Evolutionary conservation across 2,329 filamentous ascomycete species (phyloP).

Genomic region (Colletotrichum somersetense): DNA sequence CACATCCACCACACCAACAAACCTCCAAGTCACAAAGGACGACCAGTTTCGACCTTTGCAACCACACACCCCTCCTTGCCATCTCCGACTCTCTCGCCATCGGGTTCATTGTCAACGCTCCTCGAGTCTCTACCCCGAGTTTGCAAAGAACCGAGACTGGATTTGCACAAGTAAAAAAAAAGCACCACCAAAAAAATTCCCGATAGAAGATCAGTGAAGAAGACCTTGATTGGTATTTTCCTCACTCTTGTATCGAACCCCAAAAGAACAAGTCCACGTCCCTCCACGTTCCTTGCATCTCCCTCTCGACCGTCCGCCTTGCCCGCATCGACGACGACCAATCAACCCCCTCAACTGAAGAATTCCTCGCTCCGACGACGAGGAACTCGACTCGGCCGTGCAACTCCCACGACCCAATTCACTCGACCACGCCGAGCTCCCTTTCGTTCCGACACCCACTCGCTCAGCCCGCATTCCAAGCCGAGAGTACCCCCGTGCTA

Average conservation of each 20-base stretch:
- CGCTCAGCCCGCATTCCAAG: slow-evolving; percentile 41
- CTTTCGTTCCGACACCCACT: slow-evolving; percentile 49
- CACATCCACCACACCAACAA: slow-evolving; percentile 17
- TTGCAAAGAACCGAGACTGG: slow-evolving; percentile 45
- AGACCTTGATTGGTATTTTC: slow-evolving; percentile 57
- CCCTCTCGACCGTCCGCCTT: slow-evolving; percentile 33
- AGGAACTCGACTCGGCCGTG: slow-evolving; percentile 55
- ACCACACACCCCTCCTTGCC: neutral
- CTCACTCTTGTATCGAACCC: slow-evolving; percentile 41
- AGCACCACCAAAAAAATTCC: neutral
- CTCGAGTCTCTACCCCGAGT: slow-evolving; percentile 34
- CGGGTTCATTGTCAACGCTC: slow-evolving; percentile 37
- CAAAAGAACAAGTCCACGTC: slow-evolving; percentile 20
- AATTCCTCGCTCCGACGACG: slow-evolving; percentile 60
- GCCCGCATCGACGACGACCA: slow-evolving; percentile 23
- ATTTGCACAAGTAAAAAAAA: slow-evolving; percentile 42
- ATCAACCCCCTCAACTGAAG: slow-evolving; percentile 39
- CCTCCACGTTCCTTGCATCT: slow-evolving; percentile 35
- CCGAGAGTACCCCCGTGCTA: slow-evolving; percentile 30
- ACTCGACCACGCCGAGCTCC: slow-evolving; percentile 51
- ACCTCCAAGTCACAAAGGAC: slow-evolving; percentile 3
- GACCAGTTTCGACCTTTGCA: slow-evolving; percentile 27
- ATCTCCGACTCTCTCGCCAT: slow-evolving; percentile 42
- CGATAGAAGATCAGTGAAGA: slow-evolving; percentile 42
- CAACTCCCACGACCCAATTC: slow-evolving; percentile 44